Evolutionary conservation across 345 rosid genomes (phyloP), one percentile per base, ranked within the genome.

Genomic region (Euphorbia lathyris): DNA sequence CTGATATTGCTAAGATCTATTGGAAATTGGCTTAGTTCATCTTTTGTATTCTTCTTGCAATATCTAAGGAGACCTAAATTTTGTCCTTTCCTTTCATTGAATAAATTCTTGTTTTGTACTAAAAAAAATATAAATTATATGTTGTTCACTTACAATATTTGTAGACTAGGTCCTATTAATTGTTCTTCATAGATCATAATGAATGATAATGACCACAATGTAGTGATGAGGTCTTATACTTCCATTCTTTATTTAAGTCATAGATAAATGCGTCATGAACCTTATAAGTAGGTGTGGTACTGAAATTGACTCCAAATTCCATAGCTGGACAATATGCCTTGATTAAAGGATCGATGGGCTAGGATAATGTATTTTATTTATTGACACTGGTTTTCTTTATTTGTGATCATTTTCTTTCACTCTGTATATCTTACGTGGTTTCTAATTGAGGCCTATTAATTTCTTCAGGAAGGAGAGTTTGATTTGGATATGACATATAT

Each of bases 401-500:
- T 23, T 30, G 11, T 48, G 12, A 38, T 42, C n/a, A 9, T 66
- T 3, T 42, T 23, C 30, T 25, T 27, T 55, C 7, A 43, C 40
- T 7, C 26, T 55, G 7, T 32, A 25, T 51, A 1, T 45, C 19
- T 3, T 36, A 50, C n/a, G n/a, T n/a, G n/a, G n/a, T n/a, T n/a
- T 7, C 52, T 58, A 52, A 17, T 58, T 69, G 48, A 57, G 42
- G 38, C 57, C 13, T 61, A 9, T 65, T 5, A 30, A 17, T 59
- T 80, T 59, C 19, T 82, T 50, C 71, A 90, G 97, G 97, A 91
- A 77, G 97, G 94, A 78, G 97, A 89, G 57, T 91, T 91, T 74
- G 97, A 91, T 82, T 80, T 91, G 84, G 97, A 88, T 80, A 77
- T 88, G 83, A 88, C 94, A 16, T 91, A 88, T 66, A 88, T 88